Evolutionary conservation across 2,329 filamentous ascomycete genomes (phyloP).

Genomic region (Metarhizium anisopliae): DNA sequence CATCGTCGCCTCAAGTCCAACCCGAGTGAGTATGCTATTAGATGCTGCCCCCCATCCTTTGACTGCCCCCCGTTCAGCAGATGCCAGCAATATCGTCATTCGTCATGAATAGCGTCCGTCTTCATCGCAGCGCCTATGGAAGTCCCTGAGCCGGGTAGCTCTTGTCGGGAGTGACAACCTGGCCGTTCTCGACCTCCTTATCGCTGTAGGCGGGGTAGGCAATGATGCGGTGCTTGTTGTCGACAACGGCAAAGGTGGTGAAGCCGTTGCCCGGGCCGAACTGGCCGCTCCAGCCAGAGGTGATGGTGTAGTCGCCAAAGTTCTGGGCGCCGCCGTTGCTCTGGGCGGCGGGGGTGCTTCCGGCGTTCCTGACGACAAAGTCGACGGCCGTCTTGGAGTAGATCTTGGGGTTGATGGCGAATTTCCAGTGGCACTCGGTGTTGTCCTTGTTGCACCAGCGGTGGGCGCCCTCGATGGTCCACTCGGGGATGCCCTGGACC

Average conservation of each 20-base stretch:
- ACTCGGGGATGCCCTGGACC: slow-evolving; percentile 24
- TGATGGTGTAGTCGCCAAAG: slow-evolving; percentile 43
- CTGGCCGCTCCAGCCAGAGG: slow-evolving; percentile 45
- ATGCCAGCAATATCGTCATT: neutral
- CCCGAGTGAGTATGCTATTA: no score
- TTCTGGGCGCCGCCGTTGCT: slow-evolving; percentile 15
- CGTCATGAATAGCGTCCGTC: neutral
- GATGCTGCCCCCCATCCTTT: no score
- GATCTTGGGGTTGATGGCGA: slow-evolving; percentile 27
- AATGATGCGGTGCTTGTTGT: slow-evolving; percentile 34
- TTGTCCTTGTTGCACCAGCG: slow-evolving; percentile 31
- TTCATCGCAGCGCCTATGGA: slow-evolving; percentile 28
- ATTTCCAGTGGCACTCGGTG: slow-evolving; percentile 34
- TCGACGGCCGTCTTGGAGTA: slow-evolving; percentile 22
- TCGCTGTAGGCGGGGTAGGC: slow-evolving; percentile 46
- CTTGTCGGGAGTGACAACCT: slow-evolving; percentile 33
- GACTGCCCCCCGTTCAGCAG: no score
- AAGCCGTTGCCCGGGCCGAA: slow-evolving; percentile 44
- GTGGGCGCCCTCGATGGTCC: slow-evolving; percentile 31
- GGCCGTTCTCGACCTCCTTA: slow-evolving; percentile 3
- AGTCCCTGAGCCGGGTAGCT: slow-evolving; percentile 9
- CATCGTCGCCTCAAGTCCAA: no score
- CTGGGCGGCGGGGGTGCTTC: slow-evolving; percentile 1
- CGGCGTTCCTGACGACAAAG: slow-evolving; percentile 26
- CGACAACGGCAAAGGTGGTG: slow-evolving; percentile 42